Percentiles rank a stretch among this genome's conserved stretches.
Evolutionary conservation across 2,329 filamentous ascomycete genomes (phyloP).

Genomic region (Chalaropsis ovoidea): DNA sequence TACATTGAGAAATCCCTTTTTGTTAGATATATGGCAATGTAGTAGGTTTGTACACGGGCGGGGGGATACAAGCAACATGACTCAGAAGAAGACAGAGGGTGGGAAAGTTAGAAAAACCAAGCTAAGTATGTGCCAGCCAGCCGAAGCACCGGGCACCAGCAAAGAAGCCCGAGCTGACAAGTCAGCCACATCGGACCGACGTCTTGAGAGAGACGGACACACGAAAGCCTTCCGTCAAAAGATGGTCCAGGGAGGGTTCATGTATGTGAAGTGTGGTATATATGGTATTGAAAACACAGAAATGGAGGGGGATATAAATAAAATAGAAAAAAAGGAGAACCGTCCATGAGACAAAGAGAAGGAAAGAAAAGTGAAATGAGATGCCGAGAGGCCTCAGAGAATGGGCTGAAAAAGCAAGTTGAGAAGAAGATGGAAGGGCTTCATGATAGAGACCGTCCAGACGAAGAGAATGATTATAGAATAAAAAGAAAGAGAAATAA

Average conservation of each 20-base stretch:
- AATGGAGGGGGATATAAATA: constrained; percentile 17
- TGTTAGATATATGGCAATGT: neutral
- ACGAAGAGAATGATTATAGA: constrained; percentile 20
- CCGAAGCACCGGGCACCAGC: too few relatives aligned
- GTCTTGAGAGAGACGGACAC: neutral
- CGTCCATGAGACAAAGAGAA: neutral
- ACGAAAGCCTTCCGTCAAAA: neutral
- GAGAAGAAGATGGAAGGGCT: constrained; percentile 7
- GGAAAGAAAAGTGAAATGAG: constrained; percentile 13
- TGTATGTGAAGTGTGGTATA: constrained; percentile 5
- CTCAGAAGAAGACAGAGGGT: neutral
- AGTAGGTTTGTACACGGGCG: too few relatives aligned
- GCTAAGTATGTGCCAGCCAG: neutral
- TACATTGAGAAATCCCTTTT: too few relatives aligned
- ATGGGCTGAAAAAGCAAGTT: neutral
- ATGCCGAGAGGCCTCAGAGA: neutral
- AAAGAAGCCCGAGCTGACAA: too few relatives aligned
- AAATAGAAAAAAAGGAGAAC: constrained; percentile 5
- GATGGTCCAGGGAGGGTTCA: neutral
- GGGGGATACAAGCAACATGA: neutral
- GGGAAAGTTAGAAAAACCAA: neutral
- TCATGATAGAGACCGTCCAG: neutral
- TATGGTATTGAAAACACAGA: constrained; percentile 12
- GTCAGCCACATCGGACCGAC: neutral
- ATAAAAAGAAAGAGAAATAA: constrained; percentile 5